Evolutionary conservation across 345 rosid species (phyloP), one percentile per base, ranked within the genome.

Genomic region (Turnera subulata): DNA sequence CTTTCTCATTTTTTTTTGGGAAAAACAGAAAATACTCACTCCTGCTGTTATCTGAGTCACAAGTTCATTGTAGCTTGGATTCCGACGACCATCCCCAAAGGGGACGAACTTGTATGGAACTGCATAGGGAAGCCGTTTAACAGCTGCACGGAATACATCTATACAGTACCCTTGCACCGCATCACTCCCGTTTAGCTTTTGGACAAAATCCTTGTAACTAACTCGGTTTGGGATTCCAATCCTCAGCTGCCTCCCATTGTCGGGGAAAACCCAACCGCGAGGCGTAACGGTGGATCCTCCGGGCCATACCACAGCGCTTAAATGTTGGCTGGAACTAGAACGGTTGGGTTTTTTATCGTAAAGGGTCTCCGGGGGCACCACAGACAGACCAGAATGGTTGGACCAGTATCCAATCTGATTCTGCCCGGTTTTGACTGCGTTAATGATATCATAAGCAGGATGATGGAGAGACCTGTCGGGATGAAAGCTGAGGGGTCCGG

Each of bases 201-300:
- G 68, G 21, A 89, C 82, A 58, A 83, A 68, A 29, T 80, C 78
- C 47, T 17, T 70, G 63, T 64, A 92, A 67, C 95, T 76, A 63
- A 77, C 86, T 46, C 95, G 76, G 48, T 76, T 65, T 0, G 98
- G 98, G 49, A 89, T 76, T 62, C 91, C 98, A 58, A 92, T 83
- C 64, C 80, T 79, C 58, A 92, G 63, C 62, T 73, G 59, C 68
- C 75, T 82, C 55, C 95, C 98, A 50, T 92, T 89, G 68, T 86
- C 67, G 23, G 88, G 95, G 51, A 92, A 84, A 26, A 89, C 88
- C 96, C 98, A 92, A 58, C 98, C 98, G 20, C 98, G 91, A 45
- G 96, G 98, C 18, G 5, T 76, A 26, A 20, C 68, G 23, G 68
- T 64, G 49, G 32, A 48, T 63, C 95, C 93, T 55, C 96, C 96